Percentiles rank a stretch among this genome's conserved stretches.
Evolutionary conservation across 306 rosid genomes (phyloP).

Genomic region (Quercus dentata): DNA sequence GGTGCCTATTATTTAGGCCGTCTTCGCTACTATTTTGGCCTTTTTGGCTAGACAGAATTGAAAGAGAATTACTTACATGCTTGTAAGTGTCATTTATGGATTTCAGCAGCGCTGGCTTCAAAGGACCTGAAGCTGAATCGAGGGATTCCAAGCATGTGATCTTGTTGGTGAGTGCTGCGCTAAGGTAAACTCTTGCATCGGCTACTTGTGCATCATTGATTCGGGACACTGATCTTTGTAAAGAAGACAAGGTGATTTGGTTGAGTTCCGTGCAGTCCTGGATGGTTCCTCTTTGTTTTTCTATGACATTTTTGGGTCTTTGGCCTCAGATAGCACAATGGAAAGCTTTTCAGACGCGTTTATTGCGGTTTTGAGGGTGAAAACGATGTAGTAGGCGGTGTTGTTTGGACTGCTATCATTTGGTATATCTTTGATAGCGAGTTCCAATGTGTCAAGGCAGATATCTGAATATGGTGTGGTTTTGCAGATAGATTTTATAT

Average conservation of each 20-base stretch:
- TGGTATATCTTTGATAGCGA: conserved; percentile 35
- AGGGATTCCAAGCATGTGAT: conserved; percentile 80
- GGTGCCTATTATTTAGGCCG: conserved; percentile 40
- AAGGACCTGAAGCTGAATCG: conserved; percentile 62
- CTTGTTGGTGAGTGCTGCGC: conserved; percentile 83
- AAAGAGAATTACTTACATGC: conserved; percentile 65
- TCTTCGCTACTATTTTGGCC: conserved; percentile 29
- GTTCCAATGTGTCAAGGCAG: conserved; percentile 56
- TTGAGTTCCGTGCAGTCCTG: conserved; percentile 77
- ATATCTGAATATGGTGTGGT: conserved; percentile 49
- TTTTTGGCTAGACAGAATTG: conserved; percentile 38
- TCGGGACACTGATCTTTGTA: conserved; percentile 46
- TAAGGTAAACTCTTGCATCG: conserved; percentile 64
- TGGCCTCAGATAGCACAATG: conserved; percentile 35
- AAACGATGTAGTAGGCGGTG: conserved; percentile 43
- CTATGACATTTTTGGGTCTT: conserved; percentile 42
- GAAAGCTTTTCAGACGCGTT: conserved; percentile 60
- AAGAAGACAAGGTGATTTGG: conserved; percentile 49
- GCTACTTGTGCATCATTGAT: conserved; percentile 27
- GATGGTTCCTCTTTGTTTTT: conserved; percentile 62
- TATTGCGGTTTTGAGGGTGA: conserved; percentile 50
- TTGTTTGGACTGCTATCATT: conserved; percentile 56
- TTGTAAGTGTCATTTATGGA: conserved; percentile 48
- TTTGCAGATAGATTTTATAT: conserved; percentile 52
- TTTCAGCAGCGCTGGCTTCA: conserved; percentile 46